Conservation (phyloP, 257 asterid species). For the Fraxinus quadrangulata region DNA sequence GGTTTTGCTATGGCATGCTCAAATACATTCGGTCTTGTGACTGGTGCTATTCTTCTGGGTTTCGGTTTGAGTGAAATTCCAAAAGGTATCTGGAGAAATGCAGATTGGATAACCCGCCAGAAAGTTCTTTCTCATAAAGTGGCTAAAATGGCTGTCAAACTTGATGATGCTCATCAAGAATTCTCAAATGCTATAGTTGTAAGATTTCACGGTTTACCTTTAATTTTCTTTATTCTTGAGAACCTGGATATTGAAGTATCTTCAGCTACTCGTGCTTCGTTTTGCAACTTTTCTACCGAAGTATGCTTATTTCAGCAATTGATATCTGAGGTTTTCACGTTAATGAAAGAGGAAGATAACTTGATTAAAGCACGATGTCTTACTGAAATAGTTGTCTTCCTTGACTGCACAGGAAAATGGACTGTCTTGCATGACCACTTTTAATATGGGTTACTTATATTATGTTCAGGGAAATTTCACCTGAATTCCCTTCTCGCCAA, state of each 20-base stretch:
- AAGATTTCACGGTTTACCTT: conserved; percentile 34
- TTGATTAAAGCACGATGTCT: not conserved
- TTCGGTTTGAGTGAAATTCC: conserved; percentile 86
- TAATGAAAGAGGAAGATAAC: not conserved
- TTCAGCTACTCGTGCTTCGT: not conserved
- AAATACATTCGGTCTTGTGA: conserved; percentile 80
- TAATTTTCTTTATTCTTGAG: not conserved
- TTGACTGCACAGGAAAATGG: not conserved
- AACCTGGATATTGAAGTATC: not conserved
- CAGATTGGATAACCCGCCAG: conserved; percentile 72
- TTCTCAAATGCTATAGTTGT: conserved; percentile 79
- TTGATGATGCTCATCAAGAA: conserved; percentile 74
- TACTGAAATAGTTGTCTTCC: not conserved
- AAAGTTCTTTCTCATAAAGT: conserved; percentile 73
- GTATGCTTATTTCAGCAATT: not conserved
- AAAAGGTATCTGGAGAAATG: conserved; percentile 66
- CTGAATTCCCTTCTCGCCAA: not conserved
- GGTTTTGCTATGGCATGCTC: conserved; percentile 93
- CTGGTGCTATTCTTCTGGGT: conserved; percentile 88
- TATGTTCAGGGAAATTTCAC: not conserved
- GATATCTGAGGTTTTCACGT: not conserved
- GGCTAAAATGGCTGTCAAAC: conserved; percentile 76
- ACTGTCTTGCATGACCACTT: not conserved
- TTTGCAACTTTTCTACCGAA: not conserved
- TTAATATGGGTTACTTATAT: not conserved